These are phyloP conservation scores for Colletotrichum godetiae DNA, from an alignment of 2,329 filamentous ascomycete species.

Conservation along the genomic window DNA sequence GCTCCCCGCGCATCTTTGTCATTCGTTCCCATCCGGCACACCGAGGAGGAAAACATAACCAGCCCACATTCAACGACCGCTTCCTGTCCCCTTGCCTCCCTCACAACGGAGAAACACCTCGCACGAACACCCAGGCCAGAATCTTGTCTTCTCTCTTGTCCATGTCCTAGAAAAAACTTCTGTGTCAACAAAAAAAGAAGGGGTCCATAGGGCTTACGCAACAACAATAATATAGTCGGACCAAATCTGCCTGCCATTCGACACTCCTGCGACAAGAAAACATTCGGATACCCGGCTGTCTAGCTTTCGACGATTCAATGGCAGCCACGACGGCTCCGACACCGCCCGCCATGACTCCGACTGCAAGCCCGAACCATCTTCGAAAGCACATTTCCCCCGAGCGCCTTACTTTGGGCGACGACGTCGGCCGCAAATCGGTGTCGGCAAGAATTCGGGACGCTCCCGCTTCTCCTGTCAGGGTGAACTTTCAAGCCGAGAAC, in stretches of 20 bases:
- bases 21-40: constrained; percentile 3
- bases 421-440: constrained; percentile 47
- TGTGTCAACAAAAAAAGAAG: not conserved
- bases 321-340: constrained; percentile 38
- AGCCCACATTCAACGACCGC: not conserved
- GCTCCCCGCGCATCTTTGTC: not conserved
- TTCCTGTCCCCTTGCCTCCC: not conserved
- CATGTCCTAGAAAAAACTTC: constrained; percentile 1
- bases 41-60: not conserved
- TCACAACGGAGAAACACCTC: not conserved
- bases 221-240: not conserved
- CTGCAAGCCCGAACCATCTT: constrained; percentile 42
- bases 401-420: constrained; percentile 42
- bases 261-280: not conserved
- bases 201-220: not conserved
- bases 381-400: constrained; percentile 46
- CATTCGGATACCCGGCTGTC: not conserved
- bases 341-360: constrained; percentile 45
- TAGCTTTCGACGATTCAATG: constrained; percentile 8
- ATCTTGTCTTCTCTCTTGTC: not conserved
- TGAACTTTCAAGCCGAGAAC: constrained; percentile 65
- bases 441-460: constrained; percentile 61
- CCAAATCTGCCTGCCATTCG: not conserved
- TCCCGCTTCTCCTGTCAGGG: constrained; percentile 66
- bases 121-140: not conserved